Evolutionary conservation across 2,329 filamentous ascomycete species (phyloP).

Genomic region (Aureobasidium sp.): DNA sequence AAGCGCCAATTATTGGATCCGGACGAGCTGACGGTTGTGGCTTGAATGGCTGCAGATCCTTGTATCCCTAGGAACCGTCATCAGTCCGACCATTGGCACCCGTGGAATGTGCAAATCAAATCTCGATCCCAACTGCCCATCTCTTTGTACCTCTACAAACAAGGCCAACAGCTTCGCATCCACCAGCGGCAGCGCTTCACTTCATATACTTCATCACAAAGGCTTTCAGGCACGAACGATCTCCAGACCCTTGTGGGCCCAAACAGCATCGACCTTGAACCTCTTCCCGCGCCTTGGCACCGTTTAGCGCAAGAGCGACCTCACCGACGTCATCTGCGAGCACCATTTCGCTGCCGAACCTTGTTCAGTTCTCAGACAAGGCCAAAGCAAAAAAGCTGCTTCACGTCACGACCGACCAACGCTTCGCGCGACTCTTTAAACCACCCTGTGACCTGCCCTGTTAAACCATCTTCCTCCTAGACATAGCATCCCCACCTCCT

Average conservation of each 20-base stretch:
- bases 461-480: background rate
- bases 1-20: background rate
- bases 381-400: background rate
- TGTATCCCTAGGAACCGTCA: conserved; percentile 7
- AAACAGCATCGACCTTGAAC: background rate
- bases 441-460: conserved; percentile 8
- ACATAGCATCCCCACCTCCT: background rate
- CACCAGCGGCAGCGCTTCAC: background rate
- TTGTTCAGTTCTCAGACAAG: background rate
- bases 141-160: background rate
- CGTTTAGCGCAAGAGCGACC: background rate
- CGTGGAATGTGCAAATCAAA: background rate
- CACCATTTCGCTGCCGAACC: background rate
- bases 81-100: background rate
- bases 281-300: background rate
- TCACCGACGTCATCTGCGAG: background rate
- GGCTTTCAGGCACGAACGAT: background rate
- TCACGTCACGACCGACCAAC: background rate
- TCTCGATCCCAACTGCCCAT: background rate
- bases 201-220: background rate
- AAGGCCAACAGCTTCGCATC: background rate
- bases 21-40: conserved; percentile 9
- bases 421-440: background rate
- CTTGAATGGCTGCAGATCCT: background rate
- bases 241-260: conserved; percentile 1